phyloP scores from a whole-genome alignment of 495 filamentous ascomycete species.

The Podospora australis region DNA sequence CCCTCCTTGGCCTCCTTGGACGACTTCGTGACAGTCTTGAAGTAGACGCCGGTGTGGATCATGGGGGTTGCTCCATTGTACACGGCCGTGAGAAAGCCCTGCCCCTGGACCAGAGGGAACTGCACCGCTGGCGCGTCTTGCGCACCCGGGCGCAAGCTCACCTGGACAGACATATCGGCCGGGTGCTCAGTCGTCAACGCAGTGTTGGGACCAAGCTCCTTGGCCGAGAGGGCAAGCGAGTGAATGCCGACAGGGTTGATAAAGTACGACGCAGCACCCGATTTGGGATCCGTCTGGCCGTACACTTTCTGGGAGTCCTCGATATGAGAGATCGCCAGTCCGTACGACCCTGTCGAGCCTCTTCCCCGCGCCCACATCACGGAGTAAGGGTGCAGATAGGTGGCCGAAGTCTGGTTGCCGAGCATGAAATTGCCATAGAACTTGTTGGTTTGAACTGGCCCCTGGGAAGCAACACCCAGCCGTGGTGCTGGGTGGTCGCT shows the following conservation, averaged over 20 bases:
- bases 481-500: conserved; percentile 39
- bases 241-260: conserved; percentile 78
- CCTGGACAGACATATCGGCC: conserved; percentile 64
- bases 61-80: conserved; percentile 65
- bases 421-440: conserved; percentile 90
- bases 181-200: conserved; percentile 56
- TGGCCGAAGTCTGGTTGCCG: conserved; percentile 59
- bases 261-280: conserved; percentile 62
- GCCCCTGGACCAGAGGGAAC: conserved; percentile 84
- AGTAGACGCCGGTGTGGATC: conserved; percentile 68
- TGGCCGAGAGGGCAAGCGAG: conserved; percentile 69
- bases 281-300: conserved; percentile 40
- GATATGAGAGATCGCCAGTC: conserved; percentile 67
- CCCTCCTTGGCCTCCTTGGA: conserved; percentile 49
- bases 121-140: conserved; percentile 53
- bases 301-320: conserved; percentile 59
- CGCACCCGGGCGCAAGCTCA: conserved; percentile 52
- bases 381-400: conserved; percentile 84
- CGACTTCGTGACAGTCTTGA: conserved; percentile 57
- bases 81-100: conserved; percentile 78
- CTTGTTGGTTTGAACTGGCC: conserved; percentile 74
- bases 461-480: conserved; percentile 34
- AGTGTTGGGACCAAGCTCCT: conserved; percentile 57
- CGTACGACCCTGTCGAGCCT: conserved; percentile 63
- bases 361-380: conserved; percentile 67